Evolutionary conservation across 176 grass and related monocot genomes (phyloP).

Genomic region (Pontederia crassipes): DNA sequence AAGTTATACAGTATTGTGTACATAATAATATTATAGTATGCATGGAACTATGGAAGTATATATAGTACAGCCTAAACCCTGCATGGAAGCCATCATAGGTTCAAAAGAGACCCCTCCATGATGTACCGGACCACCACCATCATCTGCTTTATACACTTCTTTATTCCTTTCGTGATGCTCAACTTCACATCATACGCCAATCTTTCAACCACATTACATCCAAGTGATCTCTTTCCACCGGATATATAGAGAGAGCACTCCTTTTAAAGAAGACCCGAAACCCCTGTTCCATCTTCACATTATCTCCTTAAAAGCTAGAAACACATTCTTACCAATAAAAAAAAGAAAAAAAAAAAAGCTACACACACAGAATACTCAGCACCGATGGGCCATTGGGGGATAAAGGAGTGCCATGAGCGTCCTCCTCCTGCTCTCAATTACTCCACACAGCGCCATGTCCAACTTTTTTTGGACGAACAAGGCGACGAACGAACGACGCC

Average conservation of each 20-base stretch:
- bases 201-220: not conserved
- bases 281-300: not conserved
- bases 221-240: constrained; percentile 1
- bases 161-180: constrained; percentile 1
- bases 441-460: too few relatives aligned
- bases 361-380: not conserved
- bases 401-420: not conserved
- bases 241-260: not conserved
- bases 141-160: not conserved
- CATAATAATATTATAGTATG: too few relatives aligned
- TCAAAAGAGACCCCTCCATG: too few relatives aligned
- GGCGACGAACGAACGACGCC: not conserved
- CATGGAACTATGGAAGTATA: too few relatives aligned
- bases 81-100: too few relatives aligned
- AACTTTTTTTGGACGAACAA: not conserved
- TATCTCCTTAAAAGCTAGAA: too few relatives aligned
- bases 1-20: too few relatives aligned
- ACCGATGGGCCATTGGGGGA: too few relatives aligned
- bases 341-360: not conserved
- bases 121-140: too few relatives aligned
- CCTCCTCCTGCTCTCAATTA: not conserved
- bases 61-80: too few relatives aligned
- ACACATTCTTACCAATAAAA: too few relatives aligned
- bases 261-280: constrained; percentile 7
- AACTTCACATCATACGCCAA: not conserved